Evolutionary conservation across 2,329 filamentous ascomycete species (phyloP), one percentile per base, ranked within the genome.

Genomic region (Pestalotiopsis fici): DNA sequence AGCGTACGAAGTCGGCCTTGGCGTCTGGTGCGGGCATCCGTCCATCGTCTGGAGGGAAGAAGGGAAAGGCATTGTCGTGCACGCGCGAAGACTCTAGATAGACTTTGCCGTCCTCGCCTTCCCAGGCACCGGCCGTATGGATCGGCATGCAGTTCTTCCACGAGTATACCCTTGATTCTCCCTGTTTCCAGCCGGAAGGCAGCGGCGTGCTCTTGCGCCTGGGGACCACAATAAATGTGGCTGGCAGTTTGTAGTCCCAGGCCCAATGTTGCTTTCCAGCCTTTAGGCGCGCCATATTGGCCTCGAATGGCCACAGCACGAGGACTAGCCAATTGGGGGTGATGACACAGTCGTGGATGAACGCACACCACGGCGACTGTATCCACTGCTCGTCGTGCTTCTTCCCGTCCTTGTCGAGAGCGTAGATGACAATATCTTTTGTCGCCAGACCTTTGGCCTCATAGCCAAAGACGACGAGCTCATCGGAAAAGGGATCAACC

Each of bases 81-180:
- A 57, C 55, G 55, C 55, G 55, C 25, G 55, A 57, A 18, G 55
- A 27, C 55, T 57, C 55, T 0, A 57, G 21, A 11, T 61, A 64
- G 12, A 64, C 12, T 18, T 64, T 64, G 9, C 78, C 78, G 3
- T 77, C 67, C 0, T 71, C 71, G 57, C 77, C 76, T 73, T 83
- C 81, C 74, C 80, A 83, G 2, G 78, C 78, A 12, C 78, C 79
- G 4, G 79, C 81, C 2, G 81, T 78, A 71, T 83, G 81, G 43
- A 81, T 78, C 21, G 79, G 77, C 72, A 83, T 80, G 56, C 77
- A 65, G 59, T 75, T 71, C 11, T 71, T 60, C 66, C 68, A 70
- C 15, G 67, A 50, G 61, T 76, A 74, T 9, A 72, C 28, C 2
- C 73, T 59, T 23, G 70, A 68, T 67, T 76, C 74, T 1, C 72